Conservation (phyloP, 257 asterid species). For the Ligustrum vulgare region DNA sequence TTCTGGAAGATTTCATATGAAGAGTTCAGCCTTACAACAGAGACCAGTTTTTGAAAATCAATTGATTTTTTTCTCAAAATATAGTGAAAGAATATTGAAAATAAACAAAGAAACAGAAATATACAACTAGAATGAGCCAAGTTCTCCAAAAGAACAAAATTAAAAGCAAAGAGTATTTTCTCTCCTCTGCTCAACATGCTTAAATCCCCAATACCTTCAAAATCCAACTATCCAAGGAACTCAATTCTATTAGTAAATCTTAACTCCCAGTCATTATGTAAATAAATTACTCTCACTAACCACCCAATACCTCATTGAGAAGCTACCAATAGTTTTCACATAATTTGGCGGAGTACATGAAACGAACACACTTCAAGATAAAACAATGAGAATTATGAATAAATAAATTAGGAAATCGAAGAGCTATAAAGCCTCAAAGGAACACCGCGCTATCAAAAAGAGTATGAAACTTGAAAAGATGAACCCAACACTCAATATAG, state of each 20-base stretch:
- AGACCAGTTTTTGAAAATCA: not conserved
- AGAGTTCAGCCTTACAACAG: not conserved
- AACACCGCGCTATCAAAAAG: not conserved
- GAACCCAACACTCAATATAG: not conserved
- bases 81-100: not conserved
- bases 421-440: not conserved
- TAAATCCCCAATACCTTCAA: not conserved
- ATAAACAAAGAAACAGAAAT: not conserved
- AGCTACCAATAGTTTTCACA: not conserved
- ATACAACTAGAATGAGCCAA: not conserved
- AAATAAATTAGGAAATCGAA: not conserved
- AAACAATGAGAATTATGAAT: not conserved
- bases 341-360: not conserved
- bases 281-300: not conserved
- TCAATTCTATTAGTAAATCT: not conserved
- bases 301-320: not conserved
- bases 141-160: not conserved
- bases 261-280: not conserved
- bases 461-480: not conserved
- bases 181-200: not conserved
- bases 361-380: not conserved
- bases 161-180: not conserved
- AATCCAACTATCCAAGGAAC: not conserved
- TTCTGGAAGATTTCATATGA: not conserved
- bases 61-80: not conserved